Base-by-base conservation (phyloP, 129 eudicot genomes). In the Artemisia tridentata region DNA sequence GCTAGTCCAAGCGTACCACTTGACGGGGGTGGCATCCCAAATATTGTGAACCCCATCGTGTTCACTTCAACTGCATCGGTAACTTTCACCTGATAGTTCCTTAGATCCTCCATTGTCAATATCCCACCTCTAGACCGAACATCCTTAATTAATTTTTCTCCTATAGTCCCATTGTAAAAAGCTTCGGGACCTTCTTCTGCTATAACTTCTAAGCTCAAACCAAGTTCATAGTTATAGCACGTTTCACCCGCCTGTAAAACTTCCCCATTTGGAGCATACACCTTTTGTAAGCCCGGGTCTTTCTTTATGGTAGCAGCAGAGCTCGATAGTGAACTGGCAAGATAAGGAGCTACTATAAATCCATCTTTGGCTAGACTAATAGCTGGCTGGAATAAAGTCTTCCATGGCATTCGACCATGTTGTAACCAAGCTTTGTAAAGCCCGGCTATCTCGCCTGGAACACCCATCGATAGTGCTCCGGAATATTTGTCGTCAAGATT, bases 1-100 rank as follows among this genome's bases (percentile, higher is more conserved):
- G 96, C 72, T 19, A 93, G 74, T 48, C 99, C 99, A 7, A 90
- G 82, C 21, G 97, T 90, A 47, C 99, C 99, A 75, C 97, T 90
- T 45, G 99, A 93, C 0, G 99, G 99, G 27, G 99, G 84, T 2
- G 99, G 99, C 99, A 93, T 90, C 20, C 99, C 99, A 9, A 85
- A 61, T n/a, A 93, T 80, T 19, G 75, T 82, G 72, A 81, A 90
- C 63, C 97, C 99, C 99, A 90, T 93, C 0, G 84, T 78, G 57
- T 85, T 79, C 29, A 93, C 96, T 2, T 67, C 59, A 62, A 90
- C 69, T 10, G 96, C 96, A 64, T 88, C 82, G 0, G 89, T 82
- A 57, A 88, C 87, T 34, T 76, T 75, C 41, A 93, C 99, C 21
- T 62, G 66, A 63, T 93, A 93, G 43, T 80, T 90, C 68, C 80